Evolutionary conservation across 2,329 filamentous ascomycete species (phyloP).

Genomic region (Ophiostoma fasciatum): DNA sequence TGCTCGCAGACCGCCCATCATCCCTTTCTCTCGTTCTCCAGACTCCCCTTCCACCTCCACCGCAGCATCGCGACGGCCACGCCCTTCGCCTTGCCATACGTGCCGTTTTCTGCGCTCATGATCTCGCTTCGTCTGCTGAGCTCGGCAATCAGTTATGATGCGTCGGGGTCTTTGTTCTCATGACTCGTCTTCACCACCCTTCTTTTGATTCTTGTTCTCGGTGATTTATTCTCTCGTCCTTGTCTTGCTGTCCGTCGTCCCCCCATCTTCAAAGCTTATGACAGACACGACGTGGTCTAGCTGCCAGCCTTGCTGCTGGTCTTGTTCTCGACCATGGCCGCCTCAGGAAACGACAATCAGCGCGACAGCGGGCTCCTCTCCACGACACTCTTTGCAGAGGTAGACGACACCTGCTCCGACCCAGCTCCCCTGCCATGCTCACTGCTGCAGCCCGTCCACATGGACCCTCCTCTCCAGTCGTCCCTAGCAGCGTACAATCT

Average conservation of each 20-base stretch:
- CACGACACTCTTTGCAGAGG: too few species aligned
- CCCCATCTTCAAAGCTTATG: background rate
- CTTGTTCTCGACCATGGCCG: conserved; percentile 2
- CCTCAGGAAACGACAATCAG: background rate
- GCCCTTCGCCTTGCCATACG: too few species aligned
- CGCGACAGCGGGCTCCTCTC: too few species aligned
- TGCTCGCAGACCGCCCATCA: too few species aligned
- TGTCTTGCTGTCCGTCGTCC: background rate
- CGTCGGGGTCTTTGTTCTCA: background rate
- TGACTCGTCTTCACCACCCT: background rate
- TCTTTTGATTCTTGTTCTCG: background rate
- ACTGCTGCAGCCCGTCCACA: background rate
- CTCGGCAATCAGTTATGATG: too few species aligned
- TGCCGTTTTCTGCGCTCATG: too few species aligned
- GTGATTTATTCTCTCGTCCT: background rate
- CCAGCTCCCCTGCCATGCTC: too few species aligned
- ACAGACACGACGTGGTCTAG: conserved; percentile 2
- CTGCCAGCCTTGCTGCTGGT: conserved; percentile 6
- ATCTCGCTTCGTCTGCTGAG: too few species aligned
- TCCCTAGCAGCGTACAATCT: background rate
- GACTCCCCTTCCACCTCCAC: too few species aligned
- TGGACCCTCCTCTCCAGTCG: background rate
- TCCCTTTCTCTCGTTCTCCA: background rate
- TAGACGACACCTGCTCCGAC: too few species aligned
- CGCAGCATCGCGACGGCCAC: too few species aligned